Conservation (phyloP, 768 basidiomycete genomes). For the Leccinum olivaceopallidum region DNA sequence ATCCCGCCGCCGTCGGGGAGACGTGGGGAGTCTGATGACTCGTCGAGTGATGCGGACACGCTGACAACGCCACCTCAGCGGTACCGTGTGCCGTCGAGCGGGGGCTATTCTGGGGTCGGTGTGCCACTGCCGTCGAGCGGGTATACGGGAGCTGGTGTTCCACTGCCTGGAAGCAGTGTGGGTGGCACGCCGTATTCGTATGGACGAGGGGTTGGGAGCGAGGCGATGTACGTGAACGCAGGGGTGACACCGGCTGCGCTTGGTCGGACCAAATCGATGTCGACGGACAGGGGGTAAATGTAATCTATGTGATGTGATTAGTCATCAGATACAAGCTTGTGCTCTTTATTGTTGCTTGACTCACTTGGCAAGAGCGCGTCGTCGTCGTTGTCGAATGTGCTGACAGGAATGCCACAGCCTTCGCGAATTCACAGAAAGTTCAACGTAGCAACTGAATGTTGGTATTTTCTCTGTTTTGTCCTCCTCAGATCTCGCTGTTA, state of each 20-base stretch:
- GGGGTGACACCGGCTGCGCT: constrained; percentile 28
- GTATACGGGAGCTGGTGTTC: constrained; percentile 4
- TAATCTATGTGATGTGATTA: constrained; percentile 17
- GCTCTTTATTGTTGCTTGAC: neutral
- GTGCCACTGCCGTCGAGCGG: neutral
- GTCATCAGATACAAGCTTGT: constrained; percentile 7
- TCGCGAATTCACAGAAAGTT: constrained; percentile 47
- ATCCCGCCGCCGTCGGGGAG: constrained; percentile 31
- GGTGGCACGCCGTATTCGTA: constrained; percentile 25
- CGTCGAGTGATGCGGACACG: constrained; percentile 37
- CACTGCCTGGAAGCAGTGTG: constrained; percentile 10
- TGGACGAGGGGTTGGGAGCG: constrained; percentile 15
- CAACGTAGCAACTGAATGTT: constrained; percentile 56
- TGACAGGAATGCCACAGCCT: constrained; percentile 33
- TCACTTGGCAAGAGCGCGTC: neutral
- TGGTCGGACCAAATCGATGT: constrained; percentile 21
- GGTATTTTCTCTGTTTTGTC: constrained; percentile 12
- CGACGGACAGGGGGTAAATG: constrained; percentile 18
- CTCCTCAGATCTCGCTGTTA: neutral
- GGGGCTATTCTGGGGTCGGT: constrained; percentile 14
- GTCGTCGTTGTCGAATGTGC: constrained; percentile 1
- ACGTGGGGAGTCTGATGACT: constrained; percentile 28
- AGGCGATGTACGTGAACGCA: constrained; percentile 13
- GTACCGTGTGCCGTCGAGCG: constrained; percentile 22
- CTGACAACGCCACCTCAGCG: constrained; percentile 34